phyloP scores from a whole-genome alignment of 352 stramenopile species.

The Phytophthora colocasiae region DNA sequence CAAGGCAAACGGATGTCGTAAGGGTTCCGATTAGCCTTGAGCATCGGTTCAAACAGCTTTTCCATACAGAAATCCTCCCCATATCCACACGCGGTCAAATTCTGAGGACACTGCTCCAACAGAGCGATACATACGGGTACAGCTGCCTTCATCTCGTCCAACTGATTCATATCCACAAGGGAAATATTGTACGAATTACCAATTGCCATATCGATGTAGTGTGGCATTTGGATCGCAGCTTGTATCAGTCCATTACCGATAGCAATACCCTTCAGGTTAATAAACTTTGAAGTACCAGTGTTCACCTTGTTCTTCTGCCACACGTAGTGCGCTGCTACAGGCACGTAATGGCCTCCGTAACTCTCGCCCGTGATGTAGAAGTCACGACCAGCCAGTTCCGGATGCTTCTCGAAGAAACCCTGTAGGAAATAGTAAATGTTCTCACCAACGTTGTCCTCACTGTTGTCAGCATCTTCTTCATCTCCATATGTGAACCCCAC shows the following conservation, averaged over 20 bases:
- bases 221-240: conserved; percentile 46
- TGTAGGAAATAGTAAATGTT: conserved; percentile 78
- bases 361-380: conserved; percentile 77
- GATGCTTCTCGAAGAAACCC: conserved; percentile 68
- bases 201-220: conserved; percentile 55
- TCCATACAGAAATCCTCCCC: conserved; percentile 59
- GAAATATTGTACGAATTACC: conserved; percentile 75
- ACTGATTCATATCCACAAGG: conserved; percentile 41
- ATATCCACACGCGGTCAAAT: conserved; percentile 44
- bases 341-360: conserved; percentile 75
- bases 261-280: conserved; percentile 57
- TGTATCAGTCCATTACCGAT: conserved; percentile 63
- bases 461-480: conserved; percentile 40
- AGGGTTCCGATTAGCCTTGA: conserved; percentile 39
- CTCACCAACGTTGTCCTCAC: conserved; percentile 57
- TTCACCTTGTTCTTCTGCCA: conserved; percentile 52
- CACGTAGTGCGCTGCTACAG: conserved; percentile 59
- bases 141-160: conserved; percentile 45
- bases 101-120: conserved; percentile 37
- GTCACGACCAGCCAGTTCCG: conserved; percentile 51
- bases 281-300: conserved; percentile 18
- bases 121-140: conserved; percentile 30
- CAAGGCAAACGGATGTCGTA: conserved; percentile 64
- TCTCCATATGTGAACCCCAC: conserved; percentile 61
- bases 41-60: conserved; percentile 55